Conservation (phyloP, 2,329 filamentous ascomycete species). For the Leptosphaerulina australis region DNA sequence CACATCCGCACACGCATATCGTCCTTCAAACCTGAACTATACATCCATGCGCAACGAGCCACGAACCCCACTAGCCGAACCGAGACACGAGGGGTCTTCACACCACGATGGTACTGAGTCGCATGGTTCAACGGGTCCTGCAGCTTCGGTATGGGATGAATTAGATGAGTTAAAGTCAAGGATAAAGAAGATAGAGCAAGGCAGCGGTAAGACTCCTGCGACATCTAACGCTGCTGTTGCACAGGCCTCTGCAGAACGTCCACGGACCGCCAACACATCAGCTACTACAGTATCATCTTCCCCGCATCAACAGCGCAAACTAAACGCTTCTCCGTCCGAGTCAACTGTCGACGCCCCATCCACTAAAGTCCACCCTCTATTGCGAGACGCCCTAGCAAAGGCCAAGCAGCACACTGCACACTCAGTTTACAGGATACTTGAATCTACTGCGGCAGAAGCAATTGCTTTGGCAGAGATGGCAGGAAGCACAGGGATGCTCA, state of each 20-base stretch:
- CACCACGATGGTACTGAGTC: constrained; percentile 69
- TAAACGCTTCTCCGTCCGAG: constrained; percentile 50
- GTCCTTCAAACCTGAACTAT: constrained; percentile 47
- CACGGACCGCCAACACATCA: constrained; percentile 87
- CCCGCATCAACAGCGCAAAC: constrained; percentile 71
- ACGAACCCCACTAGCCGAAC: constrained; percentile 31
- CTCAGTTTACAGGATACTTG: constrained; percentile 78
- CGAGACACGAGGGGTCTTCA: constrained; percentile 36
- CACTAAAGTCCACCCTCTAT: constrained; percentile 72
- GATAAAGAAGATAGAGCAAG: constrained; percentile 79
- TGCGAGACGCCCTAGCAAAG: constrained; percentile 81
- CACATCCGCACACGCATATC: constrained; percentile 32
- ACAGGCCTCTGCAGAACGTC: constrained; percentile 78
- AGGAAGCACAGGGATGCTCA: constrained; percentile 67
- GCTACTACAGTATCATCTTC: constrained; percentile 90
- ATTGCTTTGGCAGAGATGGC: constrained; percentile 79
- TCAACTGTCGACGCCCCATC: constrained; percentile 52
- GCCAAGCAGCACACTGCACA: constrained; percentile 71
- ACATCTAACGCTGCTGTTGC: constrained; percentile 74
- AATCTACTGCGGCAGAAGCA: constrained; percentile 81
- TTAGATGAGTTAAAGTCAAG: constrained; percentile 93
- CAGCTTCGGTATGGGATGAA: constrained; percentile 97
- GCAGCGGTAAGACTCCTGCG: constrained; percentile 84
- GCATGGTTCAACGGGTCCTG: constrained; percentile 82
- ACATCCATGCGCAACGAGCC: constrained; percentile 42